These are phyloP conservation scores for Myochromella boudieri DNA, from an alignment of 768 basidiomycete genomes.

Conservation along the genomic window DNA sequence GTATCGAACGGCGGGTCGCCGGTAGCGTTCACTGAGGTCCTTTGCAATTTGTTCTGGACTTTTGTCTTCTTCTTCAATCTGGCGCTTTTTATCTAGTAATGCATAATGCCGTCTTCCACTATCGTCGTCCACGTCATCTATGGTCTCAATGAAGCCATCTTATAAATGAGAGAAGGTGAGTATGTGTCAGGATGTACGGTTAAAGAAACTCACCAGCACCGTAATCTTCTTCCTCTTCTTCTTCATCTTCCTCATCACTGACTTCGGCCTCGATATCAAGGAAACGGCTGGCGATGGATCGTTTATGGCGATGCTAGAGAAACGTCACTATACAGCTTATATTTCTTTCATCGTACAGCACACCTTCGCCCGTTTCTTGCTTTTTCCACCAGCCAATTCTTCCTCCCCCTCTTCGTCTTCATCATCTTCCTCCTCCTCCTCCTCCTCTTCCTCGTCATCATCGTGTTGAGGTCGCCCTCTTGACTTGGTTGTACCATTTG, in stretches of 20 bases:
- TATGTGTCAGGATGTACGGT: not conserved
- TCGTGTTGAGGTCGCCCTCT: slow-evolving; percentile 26
- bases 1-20: slow-evolving; percentile 68
- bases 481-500: slow-evolving; percentile 40
- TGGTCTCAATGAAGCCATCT: slow-evolving; percentile 75
- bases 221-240: slow-evolving; percentile 77
- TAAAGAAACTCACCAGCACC: slow-evolving; percentile 44
- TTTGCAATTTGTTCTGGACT: slow-evolving; percentile 85
- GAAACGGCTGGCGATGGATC: slow-evolving; percentile 72
- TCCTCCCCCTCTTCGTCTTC: slow-evolving; percentile 61
- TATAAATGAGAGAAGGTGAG: slow-evolving; percentile 7
- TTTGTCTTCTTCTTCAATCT: slow-evolving; percentile 71
- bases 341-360: slow-evolving; percentile 15
- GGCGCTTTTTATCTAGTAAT: slow-evolving; percentile 62
- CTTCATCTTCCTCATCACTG: slow-evolving; percentile 95
- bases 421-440: slow-evolving; percentile 47
- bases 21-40: slow-evolving; percentile 77
- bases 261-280: slow-evolving; percentile 96
- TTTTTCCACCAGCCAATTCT: slow-evolving; percentile 45
- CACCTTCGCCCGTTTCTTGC: slow-evolving; percentile 65
- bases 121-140: slow-evolving; percentile 67
- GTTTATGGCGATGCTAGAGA: slow-evolving; percentile 63
- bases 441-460: slow-evolving; percentile 37
- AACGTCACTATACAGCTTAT: slow-evolving; percentile 7
- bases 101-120: slow-evolving; percentile 61